Evolutionary conservation across 108 stramenopile genomes (phyloP).

Genomic region (Nitzschia sp.): DNA sequence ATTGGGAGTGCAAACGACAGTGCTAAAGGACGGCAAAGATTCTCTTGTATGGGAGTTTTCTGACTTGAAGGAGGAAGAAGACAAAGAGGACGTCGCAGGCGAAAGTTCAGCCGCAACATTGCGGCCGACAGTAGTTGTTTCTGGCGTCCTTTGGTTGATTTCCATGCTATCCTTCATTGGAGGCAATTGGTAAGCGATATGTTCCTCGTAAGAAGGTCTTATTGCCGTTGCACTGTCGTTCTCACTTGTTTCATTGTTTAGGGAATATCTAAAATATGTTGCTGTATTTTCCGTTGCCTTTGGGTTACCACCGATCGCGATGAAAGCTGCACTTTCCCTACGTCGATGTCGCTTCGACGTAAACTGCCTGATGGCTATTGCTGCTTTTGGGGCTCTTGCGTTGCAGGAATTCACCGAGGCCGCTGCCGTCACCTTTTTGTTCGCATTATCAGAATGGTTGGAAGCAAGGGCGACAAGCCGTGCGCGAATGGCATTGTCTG

Average conservation of each 20-base stretch:
- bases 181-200: conserved; percentile 41
- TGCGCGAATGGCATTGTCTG: conserved; percentile 74
- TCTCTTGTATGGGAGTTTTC: conserved; percentile 18
- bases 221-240: no score
- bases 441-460: conserved; percentile 72
- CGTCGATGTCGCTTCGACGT: conserved; percentile 65
- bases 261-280: conserved; percentile 65
- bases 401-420: conserved; percentile 78
- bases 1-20: conserved; percentile 2
- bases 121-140: conserved; percentile 38
- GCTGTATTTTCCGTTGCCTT: conserved; percentile 58
- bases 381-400: conserved; percentile 76
- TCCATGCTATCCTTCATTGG: conserved; percentile 67
- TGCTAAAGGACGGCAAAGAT: conserved; percentile 33
- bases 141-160: conserved; percentile 61
- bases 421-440: conserved; percentile 82
- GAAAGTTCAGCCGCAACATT: background rate
- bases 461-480: conserved; percentile 65
- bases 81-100: conserved; percentile 1
- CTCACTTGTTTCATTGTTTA: background rate
- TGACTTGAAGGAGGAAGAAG: background rate
- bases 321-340: conserved; percentile 58
- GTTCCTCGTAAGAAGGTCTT: background rate
- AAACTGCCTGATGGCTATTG: conserved; percentile 82
- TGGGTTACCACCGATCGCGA: conserved; percentile 66